Percentiles rank a stretch among this genome's conserved stretches.
Evolutionary conservation across 2,329 filamentous ascomycete genomes (phyloP).

Genomic region (Hyphodiscus sp.): DNA sequence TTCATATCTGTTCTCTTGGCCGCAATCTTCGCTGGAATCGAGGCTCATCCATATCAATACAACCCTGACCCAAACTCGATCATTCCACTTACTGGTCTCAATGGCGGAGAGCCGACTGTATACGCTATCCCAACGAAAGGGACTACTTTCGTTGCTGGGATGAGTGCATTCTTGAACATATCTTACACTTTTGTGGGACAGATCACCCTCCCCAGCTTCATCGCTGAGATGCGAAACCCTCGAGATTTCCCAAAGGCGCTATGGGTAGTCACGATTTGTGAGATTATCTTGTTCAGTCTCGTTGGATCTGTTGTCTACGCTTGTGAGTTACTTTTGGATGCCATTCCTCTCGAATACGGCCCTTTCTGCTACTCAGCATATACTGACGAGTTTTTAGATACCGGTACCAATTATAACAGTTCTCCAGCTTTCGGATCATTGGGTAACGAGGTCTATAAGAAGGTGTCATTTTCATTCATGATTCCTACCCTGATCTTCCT

Average conservation of each 20-base stretch:
- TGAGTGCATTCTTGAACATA: slow-evolving; percentile 91
- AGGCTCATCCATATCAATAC: slow-evolving; percentile 66
- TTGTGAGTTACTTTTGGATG: not conserved
- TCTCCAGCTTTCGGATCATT: slow-evolving; percentile 83
- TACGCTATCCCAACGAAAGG: slow-evolving; percentile 58
- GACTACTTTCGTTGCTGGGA: slow-evolving; percentile 74
- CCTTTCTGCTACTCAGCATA: not conserved
- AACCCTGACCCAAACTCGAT: slow-evolving; percentile 39
- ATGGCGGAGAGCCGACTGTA: slow-evolving; percentile 57
- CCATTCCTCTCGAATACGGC: not conserved
- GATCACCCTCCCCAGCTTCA: slow-evolving; percentile 89
- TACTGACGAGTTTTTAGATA: slow-evolving; percentile 36
- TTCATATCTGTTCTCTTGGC: slow-evolving; percentile 84
- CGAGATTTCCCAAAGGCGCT: slow-evolving; percentile 89
- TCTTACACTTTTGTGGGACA: slow-evolving; percentile 95
- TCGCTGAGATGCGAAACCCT: slow-evolving; percentile 80
- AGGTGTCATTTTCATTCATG: slow-evolving; percentile 91
- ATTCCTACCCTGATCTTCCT: slow-evolving; percentile 90
- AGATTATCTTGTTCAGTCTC: slow-evolving; percentile 78
- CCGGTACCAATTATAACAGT: slow-evolving; percentile 83
- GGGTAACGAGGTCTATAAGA: slow-evolving; percentile 68
- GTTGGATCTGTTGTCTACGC: slow-evolving; percentile 77
- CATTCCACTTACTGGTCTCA: slow-evolving; percentile 18
- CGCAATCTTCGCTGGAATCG: slow-evolving; percentile 72
- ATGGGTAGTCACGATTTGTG: slow-evolving; percentile 82